A percentile compares a stretch with the other conserved stretches of the same genome.
phyloP scores from a whole-genome alignment of 2,329 filamentous ascomycete genomes.

The Albifimbria verrucaria region DNA sequence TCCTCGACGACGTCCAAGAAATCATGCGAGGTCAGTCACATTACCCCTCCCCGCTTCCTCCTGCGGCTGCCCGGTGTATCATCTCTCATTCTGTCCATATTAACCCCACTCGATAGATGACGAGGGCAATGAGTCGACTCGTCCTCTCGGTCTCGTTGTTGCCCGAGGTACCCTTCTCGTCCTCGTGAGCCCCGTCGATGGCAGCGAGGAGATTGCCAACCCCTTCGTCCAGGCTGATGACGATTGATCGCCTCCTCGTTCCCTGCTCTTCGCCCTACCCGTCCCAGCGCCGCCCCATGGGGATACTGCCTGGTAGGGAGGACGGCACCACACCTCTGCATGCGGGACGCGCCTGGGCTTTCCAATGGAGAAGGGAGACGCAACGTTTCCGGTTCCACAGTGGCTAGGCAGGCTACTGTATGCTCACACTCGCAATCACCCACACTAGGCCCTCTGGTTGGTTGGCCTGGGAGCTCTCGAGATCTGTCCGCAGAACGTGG shows the following conservation, averaged over 20 bases:
- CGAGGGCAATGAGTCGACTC: constrained; percentile 80
- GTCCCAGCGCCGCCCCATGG: neutral
- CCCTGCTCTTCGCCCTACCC: neutral
- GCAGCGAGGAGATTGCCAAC: constrained; percentile 93
- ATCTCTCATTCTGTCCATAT: neutral
- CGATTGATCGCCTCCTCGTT: constrained; percentile 33
- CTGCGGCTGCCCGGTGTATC: neutral
- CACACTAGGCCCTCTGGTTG: too few relatives aligned
- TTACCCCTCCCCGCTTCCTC: neutral
- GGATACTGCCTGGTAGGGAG: neutral
- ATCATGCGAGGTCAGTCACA: constrained; percentile 69
- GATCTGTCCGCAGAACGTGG: too few relatives aligned
- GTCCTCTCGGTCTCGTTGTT: constrained; percentile 81
- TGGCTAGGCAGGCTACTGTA: neutral
- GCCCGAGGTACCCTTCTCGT: constrained; percentile 90
- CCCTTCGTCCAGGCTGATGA: constrained; percentile 79
- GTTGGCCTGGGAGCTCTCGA: too few relatives aligned
- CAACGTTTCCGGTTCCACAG: neutral
- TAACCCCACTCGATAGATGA: constrained; percentile 60
- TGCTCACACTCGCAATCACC: too few relatives aligned
- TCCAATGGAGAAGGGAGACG: neutral
- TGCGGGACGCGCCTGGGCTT: neutral
- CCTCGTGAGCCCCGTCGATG: constrained; percentile 87
- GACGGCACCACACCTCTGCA: neutral
- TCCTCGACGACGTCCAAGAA: constrained; percentile 92